Conservation (phyloP, 108 stramenopile genomes). For the Parmales sp. region DNA sequence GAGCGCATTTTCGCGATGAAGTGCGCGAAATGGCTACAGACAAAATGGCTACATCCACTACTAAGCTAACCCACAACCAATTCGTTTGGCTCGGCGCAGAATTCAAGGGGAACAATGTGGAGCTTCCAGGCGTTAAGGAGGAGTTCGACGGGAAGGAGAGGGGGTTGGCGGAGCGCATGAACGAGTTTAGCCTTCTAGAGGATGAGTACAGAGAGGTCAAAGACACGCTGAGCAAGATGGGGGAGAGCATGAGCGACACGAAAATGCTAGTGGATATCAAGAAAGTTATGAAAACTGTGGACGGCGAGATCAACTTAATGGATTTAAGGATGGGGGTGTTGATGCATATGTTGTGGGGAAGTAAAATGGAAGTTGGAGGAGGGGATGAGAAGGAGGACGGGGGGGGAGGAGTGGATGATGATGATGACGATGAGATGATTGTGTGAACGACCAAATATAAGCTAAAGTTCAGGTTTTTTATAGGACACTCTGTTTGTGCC, state of each 20-base stretch:
- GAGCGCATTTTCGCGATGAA: neutral
- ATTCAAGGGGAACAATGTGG: neutral
- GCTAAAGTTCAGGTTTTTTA: too few species aligned
- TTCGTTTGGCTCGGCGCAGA: too few species aligned
- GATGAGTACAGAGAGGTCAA: too few species aligned
- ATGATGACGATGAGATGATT: too few species aligned
- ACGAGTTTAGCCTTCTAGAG: too few species aligned
- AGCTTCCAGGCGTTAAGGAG: neutral
- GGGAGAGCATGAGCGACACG: slow-evolving; percentile 1
- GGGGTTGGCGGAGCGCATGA: too few species aligned
- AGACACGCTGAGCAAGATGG: too few species aligned
- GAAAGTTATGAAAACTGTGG: neutral
- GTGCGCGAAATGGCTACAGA: neutral
- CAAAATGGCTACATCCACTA: too few species aligned
- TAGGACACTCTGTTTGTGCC: too few species aligned
- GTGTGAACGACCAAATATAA: too few species aligned
- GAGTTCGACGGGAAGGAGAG: neutral
- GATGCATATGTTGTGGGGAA: neutral
- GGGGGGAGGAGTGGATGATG: neutral
- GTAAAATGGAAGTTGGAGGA: neutral
- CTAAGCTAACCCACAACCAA: too few species aligned
- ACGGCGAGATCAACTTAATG: neutral
- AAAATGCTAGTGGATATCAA: neutral
- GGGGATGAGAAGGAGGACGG: neutral
- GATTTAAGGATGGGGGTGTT: neutral